Conservation (phyloP, 352 stramenopile genomes). For the Phytophthora sp. region DNA sequence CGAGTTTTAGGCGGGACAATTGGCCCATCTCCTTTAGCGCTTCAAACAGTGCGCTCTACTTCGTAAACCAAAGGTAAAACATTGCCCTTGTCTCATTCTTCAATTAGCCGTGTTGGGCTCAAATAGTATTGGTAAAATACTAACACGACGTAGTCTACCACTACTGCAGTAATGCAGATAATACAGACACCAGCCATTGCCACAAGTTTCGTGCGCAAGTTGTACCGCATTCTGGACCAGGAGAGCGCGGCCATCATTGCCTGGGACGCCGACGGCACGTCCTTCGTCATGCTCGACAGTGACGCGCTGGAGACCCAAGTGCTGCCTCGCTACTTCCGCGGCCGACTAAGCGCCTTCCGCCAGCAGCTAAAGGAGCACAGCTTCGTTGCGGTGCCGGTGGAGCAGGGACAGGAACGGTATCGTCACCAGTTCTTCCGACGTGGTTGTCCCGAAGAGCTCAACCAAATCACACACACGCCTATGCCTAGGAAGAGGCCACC, state of each 20-base stretch:
- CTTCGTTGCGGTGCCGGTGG: conserved; percentile 29
- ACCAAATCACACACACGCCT: conserved; percentile 46
- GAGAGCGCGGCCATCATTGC: conserved; percentile 58
- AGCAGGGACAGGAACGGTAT: conserved; percentile 44
- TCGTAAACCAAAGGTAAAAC: not conserved
- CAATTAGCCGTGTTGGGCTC: conserved; percentile 26
- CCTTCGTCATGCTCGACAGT: conserved; percentile 61
- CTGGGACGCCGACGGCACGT: conserved; percentile 59
- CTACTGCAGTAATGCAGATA: not conserved
- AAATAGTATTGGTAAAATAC: not conserved
- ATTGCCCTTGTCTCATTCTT: conserved; percentile 31
- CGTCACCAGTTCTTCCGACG: conserved; percentile 52
- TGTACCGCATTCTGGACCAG: conserved; percentile 78
- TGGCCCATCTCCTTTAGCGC: not conserved
- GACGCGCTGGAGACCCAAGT: conserved; percentile 53
- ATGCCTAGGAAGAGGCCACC: conserved; percentile 43
- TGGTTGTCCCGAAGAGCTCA: conserved; percentile 46
- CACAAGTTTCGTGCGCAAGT: conserved; percentile 74
- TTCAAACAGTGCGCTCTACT: conserved; percentile 5
- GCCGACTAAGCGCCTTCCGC: conserved; percentile 61
- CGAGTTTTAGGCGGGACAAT: conserved; percentile 23
- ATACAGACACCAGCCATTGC: conserved; percentile 49
- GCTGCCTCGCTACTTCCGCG: conserved; percentile 73
- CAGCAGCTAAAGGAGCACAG: conserved; percentile 78
- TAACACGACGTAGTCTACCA: no score